Percentiles rank a stretch among this genome's conserved stretches.
phyloP scores from a whole-genome alignment of 352 stramenopile species.

The Pythium aristosporum region DNA sequence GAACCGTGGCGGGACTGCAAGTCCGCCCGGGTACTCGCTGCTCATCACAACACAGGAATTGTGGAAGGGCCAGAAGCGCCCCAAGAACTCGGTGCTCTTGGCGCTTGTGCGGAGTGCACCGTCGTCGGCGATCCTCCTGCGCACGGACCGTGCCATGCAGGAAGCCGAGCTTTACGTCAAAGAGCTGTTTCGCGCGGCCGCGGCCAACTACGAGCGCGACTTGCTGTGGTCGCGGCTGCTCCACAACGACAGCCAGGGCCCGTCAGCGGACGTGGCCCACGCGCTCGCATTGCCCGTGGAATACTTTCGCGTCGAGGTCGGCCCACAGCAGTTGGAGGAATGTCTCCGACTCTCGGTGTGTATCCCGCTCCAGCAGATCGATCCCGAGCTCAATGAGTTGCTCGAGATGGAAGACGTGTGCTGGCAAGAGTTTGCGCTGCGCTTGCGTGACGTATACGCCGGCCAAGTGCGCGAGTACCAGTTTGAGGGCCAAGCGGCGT shows the following conservation, averaged over 20 bases:
- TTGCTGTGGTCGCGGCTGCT: conserved; percentile 83
- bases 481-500: conserved; percentile 72
- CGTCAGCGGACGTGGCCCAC: conserved; percentile 49
- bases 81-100: conserved; percentile 71
- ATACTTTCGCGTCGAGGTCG: conserved; percentile 73
- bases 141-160: conserved; percentile 61
- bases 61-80: conserved; percentile 39
- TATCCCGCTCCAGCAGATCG: conserved; percentile 74
- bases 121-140: conserved; percentile 37
- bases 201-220: conserved; percentile 83
- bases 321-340: conserved; percentile 80
- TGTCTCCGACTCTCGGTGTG: conserved; percentile 81
- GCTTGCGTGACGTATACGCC: conserved; percentile 74
- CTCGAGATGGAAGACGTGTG: conserved; percentile 62
- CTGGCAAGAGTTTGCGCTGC: conserved; percentile 77
- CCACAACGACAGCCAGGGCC: conserved; percentile 57
- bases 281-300: conserved; percentile 50
- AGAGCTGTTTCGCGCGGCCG: conserved; percentile 77
- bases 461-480: conserved; percentile 85
- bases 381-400: conserved; percentile 69
- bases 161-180: conserved; percentile 76
- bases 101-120: conserved; percentile 58
- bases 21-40: conserved; percentile 59
- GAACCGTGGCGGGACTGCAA: not conserved
- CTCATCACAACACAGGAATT: conserved; percentile 76